These are phyloP conservation scores for Boletus reticulatus DNA, from an alignment of 768 basidiomycete genomes.

Conservation along the genomic window DNA sequence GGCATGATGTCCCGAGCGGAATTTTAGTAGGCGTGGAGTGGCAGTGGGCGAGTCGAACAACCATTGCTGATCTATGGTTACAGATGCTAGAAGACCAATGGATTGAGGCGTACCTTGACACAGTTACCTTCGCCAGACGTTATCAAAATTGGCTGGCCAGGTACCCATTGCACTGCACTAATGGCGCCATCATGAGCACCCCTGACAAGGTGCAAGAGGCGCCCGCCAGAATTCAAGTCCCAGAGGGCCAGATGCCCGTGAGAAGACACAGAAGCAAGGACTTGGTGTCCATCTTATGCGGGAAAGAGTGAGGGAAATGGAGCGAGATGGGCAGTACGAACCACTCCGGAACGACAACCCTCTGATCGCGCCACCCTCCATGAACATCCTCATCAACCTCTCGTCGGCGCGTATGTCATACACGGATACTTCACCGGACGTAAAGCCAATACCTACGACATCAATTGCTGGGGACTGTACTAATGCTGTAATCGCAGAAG, in stretches of 20 bases:
- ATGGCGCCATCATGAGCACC: slow-evolving; percentile 89
- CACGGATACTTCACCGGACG: slow-evolving; percentile 83
- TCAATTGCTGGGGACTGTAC: slow-evolving; percentile 95
- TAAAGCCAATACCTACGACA: slow-evolving; percentile 89
- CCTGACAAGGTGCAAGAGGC: slow-evolving; percentile 78
- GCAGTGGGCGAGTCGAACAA: slow-evolving; percentile 89
- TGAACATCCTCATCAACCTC: slow-evolving; percentile 80
- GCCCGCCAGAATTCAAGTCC: slow-evolving; percentile 84
- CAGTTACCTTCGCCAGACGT: slow-evolving; percentile 94
- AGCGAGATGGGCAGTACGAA: slow-evolving; percentile 34
- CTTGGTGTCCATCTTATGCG: slow-evolving; percentile 74
- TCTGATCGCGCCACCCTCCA: slow-evolving; percentile 81
- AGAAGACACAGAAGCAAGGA: slow-evolving; percentile 85
- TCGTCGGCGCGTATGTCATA: slow-evolving; percentile 92
- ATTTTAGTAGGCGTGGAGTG: slow-evolving; percentile 86
- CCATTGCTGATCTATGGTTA: slow-evolving; percentile 76
- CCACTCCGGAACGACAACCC: slow-evolving; percentile 86
- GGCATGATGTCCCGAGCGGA: slow-evolving; percentile 85
- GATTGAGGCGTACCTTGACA: slow-evolving; percentile 64
- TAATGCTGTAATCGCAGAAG: slow-evolving; percentile 66
- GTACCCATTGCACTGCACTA: slow-evolving; percentile 84
- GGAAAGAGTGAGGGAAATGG: slow-evolving; percentile 1
- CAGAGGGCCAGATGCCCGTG: slow-evolving; percentile 89
- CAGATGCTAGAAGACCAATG: background rate
- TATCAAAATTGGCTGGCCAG: slow-evolving; percentile 87